phyloP scores from a whole-genome alignment of 805 yeast species.

The Wickerhamiella dianesei region DNA sequence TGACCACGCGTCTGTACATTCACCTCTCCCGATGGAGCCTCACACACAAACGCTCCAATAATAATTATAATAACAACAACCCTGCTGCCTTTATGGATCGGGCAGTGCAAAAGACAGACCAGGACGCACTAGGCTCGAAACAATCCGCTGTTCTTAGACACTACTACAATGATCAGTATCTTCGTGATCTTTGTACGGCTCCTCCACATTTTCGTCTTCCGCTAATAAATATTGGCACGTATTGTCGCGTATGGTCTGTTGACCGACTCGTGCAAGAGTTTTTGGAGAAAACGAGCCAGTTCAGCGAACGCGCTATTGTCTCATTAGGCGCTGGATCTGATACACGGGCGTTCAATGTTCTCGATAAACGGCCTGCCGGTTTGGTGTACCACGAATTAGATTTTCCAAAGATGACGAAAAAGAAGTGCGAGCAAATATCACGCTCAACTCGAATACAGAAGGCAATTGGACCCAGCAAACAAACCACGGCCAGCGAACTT shows the following conservation, averaged over 20 bases:
- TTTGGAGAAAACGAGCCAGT: slow-evolving; percentile 17
- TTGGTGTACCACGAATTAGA: slow-evolving; percentile 49
- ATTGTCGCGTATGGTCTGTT: slow-evolving; percentile 35
- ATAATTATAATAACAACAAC: background rate
- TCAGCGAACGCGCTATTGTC: slow-evolving; percentile 33
- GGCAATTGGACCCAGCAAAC: background rate
- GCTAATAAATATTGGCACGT: slow-evolving; percentile 50
- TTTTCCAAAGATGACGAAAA: slow-evolving; percentile 39
- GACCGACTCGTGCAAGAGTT: slow-evolving; percentile 31
- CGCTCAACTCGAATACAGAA: background rate
- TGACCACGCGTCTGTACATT: too few species aligned
- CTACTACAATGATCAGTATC: slow-evolving; percentile 33
- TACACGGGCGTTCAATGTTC: slow-evolving; percentile 44
- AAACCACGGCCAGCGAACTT: slow-evolving; percentile 7
- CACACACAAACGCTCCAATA: background rate
- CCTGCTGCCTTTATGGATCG: slow-evolving; percentile 16
- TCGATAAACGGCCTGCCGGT: slow-evolving; percentile 23
- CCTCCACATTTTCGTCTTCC: slow-evolving; percentile 34
- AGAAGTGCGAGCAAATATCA: slow-evolving; percentile 31
- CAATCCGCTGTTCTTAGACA: slow-evolving; percentile 32
- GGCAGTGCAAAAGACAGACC: slow-evolving; percentile 41
- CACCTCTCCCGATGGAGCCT: background rate
- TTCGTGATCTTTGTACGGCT: slow-evolving; percentile 13
- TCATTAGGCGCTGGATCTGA: slow-evolving; percentile 78
- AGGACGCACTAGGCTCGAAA: slow-evolving; percentile 46